phyloP scores from a whole-genome alignment of 768 basidiomycete genomes.

The Xerocomellus amylosporus region DNA sequence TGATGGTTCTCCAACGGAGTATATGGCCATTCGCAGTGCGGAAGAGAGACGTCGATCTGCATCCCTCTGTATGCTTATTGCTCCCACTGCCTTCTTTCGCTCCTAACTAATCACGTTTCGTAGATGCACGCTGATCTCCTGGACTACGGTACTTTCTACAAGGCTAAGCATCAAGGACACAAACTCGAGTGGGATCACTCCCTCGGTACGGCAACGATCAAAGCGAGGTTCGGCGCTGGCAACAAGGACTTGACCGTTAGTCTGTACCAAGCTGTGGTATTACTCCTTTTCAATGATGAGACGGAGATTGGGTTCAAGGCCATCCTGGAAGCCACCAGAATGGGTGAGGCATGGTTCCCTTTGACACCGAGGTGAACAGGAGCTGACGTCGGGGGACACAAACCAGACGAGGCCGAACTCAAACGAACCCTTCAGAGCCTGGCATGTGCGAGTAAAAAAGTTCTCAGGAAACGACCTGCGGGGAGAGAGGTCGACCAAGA shows the following conservation, averaged over 20 bases:
- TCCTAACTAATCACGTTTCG: slow-evolving; percentile 9
- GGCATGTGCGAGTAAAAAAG: slow-evolving; percentile 86
- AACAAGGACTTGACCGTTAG: slow-evolving; percentile 88
- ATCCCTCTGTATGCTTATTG: slow-evolving; percentile 43
- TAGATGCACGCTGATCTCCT: slow-evolving; percentile 75
- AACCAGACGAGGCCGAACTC: slow-evolving; percentile 66
- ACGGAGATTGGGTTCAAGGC: slow-evolving; percentile 59
- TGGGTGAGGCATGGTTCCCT: slow-evolving; percentile 52
- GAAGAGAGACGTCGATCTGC: slow-evolving; percentile 50
- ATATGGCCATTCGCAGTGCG: slow-evolving; percentile 79
- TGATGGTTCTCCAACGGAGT: slow-evolving; percentile 83
- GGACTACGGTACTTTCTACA: slow-evolving; percentile 69
- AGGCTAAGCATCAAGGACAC: slow-evolving; percentile 69
- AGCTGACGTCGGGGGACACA: neutral
- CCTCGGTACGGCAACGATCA: slow-evolving; percentile 78
- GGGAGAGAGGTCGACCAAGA: slow-evolving; percentile 74
- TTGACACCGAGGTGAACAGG: neutral
- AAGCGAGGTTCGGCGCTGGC: slow-evolving; percentile 61
- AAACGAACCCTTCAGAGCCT: slow-evolving; percentile 88
- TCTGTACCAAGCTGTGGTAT: slow-evolving; percentile 84
- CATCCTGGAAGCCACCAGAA: slow-evolving; percentile 61
- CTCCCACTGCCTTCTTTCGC: neutral
- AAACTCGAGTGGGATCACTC: slow-evolving; percentile 84
- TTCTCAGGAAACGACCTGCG: slow-evolving; percentile 74
- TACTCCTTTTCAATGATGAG: slow-evolving; percentile 81